Evolutionary conservation across 495 filamentous ascomycete species (phyloP), one percentile per base, ranked within the genome.

Genomic region (Glarea lozoyensis): DNA sequence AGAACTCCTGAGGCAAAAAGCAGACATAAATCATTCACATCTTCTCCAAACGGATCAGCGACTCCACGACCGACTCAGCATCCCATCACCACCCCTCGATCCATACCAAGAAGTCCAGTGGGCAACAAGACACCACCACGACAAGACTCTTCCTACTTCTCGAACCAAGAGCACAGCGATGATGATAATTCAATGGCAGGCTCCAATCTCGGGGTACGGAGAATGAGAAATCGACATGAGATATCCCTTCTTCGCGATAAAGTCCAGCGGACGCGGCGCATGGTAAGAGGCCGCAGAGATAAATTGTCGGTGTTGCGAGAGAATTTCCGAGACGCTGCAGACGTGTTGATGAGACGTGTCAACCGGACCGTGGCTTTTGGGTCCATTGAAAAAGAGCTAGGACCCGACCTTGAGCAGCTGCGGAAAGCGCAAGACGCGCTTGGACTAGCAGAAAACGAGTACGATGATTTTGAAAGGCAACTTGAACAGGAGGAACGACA

Each of bases 111-210:
- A 44, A 17, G 9, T 16, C 15, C 32, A 9, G 10, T 15, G 7
- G 9, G 7, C 5, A 19, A 20, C 7, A 37, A 37, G 17, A 37
- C 5, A 16, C 45, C 35, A 4, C 15, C 15, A 3, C 43, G 51
- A 30, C 42, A 54, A 33, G 52, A 50, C 22, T 54, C 46, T 5
- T 42, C 47, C 9, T 54, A 50, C 44, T 45, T 32, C 16, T 54
- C 46, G 0, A 40, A 37, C 2, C 5, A 13, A 10, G n/a, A 7
- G 7, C 7, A 29, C n/a, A n/a, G 25, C 25, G 22, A 46, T 1
- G 45, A 48, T 31, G 44, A 24, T 12, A 13, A 27, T 10, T 45
- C 25, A 2, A 24, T 38, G 13, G 4, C 39, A 2, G 40, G 37
- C 23, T 3, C n/a, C 6, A 42, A 45, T 2, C 35, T 34, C 5